A percentile compares a stretch with the other conserved stretches of the same genome.
These are phyloP conservation scores for Orbilia quercus DNA, from an alignment of 2,329 filamentous ascomycete species.

Conservation along the genomic window DNA sequence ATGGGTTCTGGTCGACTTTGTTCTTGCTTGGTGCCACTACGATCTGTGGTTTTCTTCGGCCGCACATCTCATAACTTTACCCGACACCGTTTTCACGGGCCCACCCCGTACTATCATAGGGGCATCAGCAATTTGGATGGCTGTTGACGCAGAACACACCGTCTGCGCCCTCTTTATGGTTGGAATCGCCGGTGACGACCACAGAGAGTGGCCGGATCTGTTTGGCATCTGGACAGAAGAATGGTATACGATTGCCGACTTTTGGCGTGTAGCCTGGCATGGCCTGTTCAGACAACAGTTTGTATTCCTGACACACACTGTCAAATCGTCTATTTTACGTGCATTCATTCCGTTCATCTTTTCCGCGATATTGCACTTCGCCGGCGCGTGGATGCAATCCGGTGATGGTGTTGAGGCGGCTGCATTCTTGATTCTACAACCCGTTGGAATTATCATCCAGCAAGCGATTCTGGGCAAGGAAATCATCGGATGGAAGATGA, in stretches of 20 bases:
- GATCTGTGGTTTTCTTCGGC: slow-evolving; percentile 33
- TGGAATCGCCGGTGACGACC: slow-evolving; percentile 27
- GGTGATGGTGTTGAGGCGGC: slow-evolving; percentile 22
- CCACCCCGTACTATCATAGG: slow-evolving; percentile 28
- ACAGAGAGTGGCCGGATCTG: slow-evolving; percentile 43
- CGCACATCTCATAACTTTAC: slow-evolving; percentile 10
- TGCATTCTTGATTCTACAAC: slow-evolving; percentile 36
- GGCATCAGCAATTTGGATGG: slow-evolving; percentile 46
- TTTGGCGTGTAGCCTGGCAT: slow-evolving; percentile 50
- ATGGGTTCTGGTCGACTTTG: slow-evolving; percentile 45
- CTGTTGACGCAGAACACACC: slow-evolving; percentile 31
- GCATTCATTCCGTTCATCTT: slow-evolving; percentile 45
- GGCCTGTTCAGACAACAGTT: slow-evolving; percentile 51
- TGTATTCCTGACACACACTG: slow-evolving; percentile 33
- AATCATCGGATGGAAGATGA: slow-evolving; percentile 10
- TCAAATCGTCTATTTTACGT: slow-evolving; percentile 21
- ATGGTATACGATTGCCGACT: slow-evolving; percentile 51
- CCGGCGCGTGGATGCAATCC: slow-evolving; percentile 37
- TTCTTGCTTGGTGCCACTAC: slow-evolving; percentile 44
- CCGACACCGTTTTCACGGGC: slow-evolving; percentile 16
- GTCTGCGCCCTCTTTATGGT: slow-evolving; percentile 32
- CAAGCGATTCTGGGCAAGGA: slow-evolving; percentile 26
- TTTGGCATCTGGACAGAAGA: slow-evolving; percentile 51
- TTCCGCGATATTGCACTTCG: slow-evolving; percentile 45
- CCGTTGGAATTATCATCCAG: slow-evolving; percentile 36